Evolutionary conservation across 805 yeast species (phyloP).

Genomic region (Candida ortonii): DNA sequence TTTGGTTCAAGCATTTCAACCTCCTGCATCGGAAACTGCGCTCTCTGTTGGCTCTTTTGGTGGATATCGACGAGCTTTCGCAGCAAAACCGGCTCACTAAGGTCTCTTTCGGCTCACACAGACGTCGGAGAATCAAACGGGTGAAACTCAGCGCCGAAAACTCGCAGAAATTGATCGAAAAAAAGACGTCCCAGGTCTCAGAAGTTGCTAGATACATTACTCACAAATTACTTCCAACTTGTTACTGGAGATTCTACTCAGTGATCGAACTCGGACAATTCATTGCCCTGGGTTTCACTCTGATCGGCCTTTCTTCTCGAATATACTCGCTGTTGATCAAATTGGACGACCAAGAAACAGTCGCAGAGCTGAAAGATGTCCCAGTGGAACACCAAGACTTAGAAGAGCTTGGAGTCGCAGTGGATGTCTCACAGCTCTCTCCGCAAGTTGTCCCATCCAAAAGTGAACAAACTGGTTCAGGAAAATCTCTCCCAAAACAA

Average conservation of each 20-base stretch:
- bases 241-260: conserved; percentile 62
- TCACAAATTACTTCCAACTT: conserved; percentile 39
- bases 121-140: conserved; percentile 9
- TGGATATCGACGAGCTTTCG: conserved; percentile 25
- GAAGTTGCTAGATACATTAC: conserved; percentile 30
- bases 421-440: conserved; percentile 6
- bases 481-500: too few species aligned
- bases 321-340: conserved; percentile 31
- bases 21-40: conserved; percentile 57
- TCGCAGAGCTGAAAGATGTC: not conserved
- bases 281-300: conserved; percentile 65
- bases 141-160: conserved; percentile 9
- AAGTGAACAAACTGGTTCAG: too few species aligned
- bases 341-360: conserved; percentile 19
- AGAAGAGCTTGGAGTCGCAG: conserved; percentile 20
- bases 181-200: conserved; percentile 8
- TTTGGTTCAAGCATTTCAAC: conserved; percentile 75
- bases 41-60: conserved; percentile 34
- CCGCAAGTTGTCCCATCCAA: too few species aligned
- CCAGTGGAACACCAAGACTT: too few species aligned
- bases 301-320: conserved; percentile 55
- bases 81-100: conserved; percentile 8
- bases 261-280: conserved; percentile 76
- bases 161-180: conserved; percentile 4
- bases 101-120: conserved; percentile 11